A percentile compares a stretch with the other conserved stretches of the same genome.
phyloP scores from a whole-genome alignment of 2,329 filamentous ascomycete species.

The Alternaria metachromatica region DNA sequence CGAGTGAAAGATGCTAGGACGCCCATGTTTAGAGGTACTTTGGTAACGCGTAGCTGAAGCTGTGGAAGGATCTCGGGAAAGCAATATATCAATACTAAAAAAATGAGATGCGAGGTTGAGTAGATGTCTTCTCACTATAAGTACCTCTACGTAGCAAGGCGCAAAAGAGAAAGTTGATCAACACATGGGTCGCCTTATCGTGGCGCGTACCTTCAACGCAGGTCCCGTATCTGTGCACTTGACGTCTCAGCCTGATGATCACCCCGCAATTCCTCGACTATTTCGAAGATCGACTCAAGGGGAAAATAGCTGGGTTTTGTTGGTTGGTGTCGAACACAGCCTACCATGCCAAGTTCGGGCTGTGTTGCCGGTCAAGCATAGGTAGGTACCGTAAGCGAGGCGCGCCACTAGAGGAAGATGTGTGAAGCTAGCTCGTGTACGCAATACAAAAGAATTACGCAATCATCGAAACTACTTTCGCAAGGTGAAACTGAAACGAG shows the following conservation, averaged over 20 bases:
- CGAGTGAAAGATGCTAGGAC: conserved; percentile 5
- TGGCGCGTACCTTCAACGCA: not conserved
- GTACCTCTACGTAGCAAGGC: not conserved
- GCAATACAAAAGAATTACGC: not conserved
- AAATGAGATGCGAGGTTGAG: not conserved
- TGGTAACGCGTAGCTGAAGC: not conserved
- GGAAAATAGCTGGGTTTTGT: not conserved
- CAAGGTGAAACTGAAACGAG: not conserved
- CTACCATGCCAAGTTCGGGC: not conserved
- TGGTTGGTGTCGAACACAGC: not conserved
- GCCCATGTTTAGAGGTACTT: conserved; percentile 3
- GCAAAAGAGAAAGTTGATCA: not conserved
- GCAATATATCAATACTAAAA: not conserved
- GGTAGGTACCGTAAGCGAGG: not conserved
- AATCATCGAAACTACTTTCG: not conserved
- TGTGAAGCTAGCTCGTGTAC: not conserved
- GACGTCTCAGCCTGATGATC: not conserved
- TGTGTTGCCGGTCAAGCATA: not conserved
- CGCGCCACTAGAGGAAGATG: not conserved
- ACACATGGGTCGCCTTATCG: not conserved
- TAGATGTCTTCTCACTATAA: not conserved
- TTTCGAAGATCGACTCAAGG: not conserved
- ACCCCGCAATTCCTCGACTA: not conserved
- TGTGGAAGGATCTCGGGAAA: not conserved
- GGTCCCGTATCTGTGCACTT: not conserved